Conservation (phyloP, 352 stramenopile species). For the Phytophthora podocarpi region DNA sequence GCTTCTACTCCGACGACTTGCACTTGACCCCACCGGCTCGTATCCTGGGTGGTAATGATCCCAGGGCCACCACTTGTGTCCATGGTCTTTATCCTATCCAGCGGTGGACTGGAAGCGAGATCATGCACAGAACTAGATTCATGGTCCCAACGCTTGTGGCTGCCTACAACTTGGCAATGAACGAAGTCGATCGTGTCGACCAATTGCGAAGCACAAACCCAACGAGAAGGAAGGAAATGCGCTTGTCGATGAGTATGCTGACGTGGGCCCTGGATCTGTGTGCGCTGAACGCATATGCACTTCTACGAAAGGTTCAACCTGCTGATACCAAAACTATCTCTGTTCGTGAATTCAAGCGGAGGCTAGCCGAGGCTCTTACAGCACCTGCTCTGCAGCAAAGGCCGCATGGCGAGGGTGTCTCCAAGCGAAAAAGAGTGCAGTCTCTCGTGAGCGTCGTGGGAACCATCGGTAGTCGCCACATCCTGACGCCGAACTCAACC, state of each 20-base stretch:
- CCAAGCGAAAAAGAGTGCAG: neutral
- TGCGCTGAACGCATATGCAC: conserved; percentile 4
- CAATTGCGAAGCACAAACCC: conserved; percentile 3
- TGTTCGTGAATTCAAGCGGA: conserved; percentile 6
- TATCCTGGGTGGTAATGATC: too few relatives aligned
- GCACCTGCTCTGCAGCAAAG: too few relatives aligned
- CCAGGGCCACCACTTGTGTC: neutral
- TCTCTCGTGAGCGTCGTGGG: neutral
- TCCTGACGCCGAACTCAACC: neutral
- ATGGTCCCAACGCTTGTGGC: conserved; percentile 1
- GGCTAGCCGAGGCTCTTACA: neutral
- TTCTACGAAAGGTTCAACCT: neutral
- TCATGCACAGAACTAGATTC: neutral
- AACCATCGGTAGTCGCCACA: neutral
- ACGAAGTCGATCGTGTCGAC: conserved; percentile 6
- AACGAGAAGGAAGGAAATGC: conserved; percentile 2
- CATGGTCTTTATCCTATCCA: neutral
- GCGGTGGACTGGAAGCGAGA: neutral
- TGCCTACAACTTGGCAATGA: conserved; percentile 8
- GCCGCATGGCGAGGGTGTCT: neutral
- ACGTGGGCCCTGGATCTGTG: conserved; percentile 8
- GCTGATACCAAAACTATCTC: neutral
- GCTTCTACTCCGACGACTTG: conserved; percentile 12
- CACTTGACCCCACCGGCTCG: too few relatives aligned
- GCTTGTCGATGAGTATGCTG: conserved; percentile 4